Conservation (phyloP, 225 moss, liverwort and hornwort genomes). For the Lunularia cruciata region DNA sequence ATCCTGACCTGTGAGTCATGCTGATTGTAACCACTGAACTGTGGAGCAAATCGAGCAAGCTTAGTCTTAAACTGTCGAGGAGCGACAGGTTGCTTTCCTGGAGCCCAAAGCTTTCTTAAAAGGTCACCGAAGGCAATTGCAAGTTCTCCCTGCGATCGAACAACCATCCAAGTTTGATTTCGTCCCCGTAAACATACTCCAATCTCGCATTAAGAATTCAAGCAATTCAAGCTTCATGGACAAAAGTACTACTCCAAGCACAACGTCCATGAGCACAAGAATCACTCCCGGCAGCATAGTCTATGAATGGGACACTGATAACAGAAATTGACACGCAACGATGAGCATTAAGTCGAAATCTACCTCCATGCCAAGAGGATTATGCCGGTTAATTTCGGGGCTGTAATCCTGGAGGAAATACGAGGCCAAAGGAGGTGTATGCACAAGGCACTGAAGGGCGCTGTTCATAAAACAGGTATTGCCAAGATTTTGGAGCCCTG, state of each 20-base stretch:
- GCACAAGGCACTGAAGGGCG: constrained; percentile 51
- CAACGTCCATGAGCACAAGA: neutral
- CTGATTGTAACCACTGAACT: constrained; percentile 55
- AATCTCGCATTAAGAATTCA: no score
- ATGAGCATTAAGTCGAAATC: neutral
- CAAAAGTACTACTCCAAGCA: no score
- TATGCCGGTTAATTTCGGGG: constrained; percentile 48
- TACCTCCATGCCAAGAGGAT: constrained; percentile 59
- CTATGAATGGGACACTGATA: neutral
- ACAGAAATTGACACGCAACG: neutral
- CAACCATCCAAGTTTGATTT: no score
- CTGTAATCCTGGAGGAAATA: constrained; percentile 52
- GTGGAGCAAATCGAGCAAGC: constrained; percentile 50
- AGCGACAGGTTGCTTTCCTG: constrained; percentile 44
- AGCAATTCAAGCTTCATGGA: no score
- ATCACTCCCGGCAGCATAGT: neutral
- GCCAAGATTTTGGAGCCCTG: constrained; percentile 52
- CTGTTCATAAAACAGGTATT: constrained; percentile 60
- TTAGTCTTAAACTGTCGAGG: constrained; percentile 51
- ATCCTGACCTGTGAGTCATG: constrained; percentile 48
- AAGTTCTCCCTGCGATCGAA: constrained; percentile 43
- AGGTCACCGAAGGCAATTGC: constrained; percentile 51
- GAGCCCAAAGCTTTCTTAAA: constrained; percentile 47
- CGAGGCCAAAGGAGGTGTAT: constrained; percentile 44
- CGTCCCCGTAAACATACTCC: no score